A percentile compares a stretch with the other conserved stretches of the same genome.
Evolutionary conservation across 106 monocot genomes (phyloP).

Genomic region (Dendrobium catenatum): DNA sequence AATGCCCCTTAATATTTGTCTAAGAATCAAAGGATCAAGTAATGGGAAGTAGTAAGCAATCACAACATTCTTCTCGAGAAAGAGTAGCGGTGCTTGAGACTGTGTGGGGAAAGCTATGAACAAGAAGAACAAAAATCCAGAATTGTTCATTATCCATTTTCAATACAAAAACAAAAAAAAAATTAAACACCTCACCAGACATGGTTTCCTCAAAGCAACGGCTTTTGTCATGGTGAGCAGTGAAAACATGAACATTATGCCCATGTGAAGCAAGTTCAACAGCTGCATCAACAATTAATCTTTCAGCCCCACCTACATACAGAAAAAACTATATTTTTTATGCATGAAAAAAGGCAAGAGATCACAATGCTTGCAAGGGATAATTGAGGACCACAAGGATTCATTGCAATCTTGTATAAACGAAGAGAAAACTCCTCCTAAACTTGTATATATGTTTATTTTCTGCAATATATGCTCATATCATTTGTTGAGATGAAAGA

Average conservation of each 20-base stretch:
- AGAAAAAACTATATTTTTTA: not conserved
- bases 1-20: not conserved
- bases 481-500: not conserved
- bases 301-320: conserved; percentile 82
- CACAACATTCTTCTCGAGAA: not conserved
- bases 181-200: conserved; percentile 32
- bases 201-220: conserved; percentile 95
- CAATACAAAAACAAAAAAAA: not conserved
- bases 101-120: not conserved
- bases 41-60: not conserved
- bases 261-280: conserved; percentile 77
- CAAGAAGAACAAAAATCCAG: not conserved
- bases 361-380: not conserved
- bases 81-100: not conserved
- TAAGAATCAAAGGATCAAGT: not conserved
- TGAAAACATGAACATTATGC: conserved; percentile 83
- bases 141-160: not conserved
- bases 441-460: not conserved
- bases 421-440: not conserved
- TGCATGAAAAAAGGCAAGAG: not conserved
- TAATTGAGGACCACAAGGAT: not conserved
- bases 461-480: not conserved
- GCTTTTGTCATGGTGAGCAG: conserved; percentile 86
- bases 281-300: conserved; percentile 93
- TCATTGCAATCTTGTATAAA: not conserved